These are phyloP conservation scores for bread wheat (Triticum aestivum) DNA, from an alignment of 176 grass and related monocot genomes.

Conservation along the genomic window DNA sequence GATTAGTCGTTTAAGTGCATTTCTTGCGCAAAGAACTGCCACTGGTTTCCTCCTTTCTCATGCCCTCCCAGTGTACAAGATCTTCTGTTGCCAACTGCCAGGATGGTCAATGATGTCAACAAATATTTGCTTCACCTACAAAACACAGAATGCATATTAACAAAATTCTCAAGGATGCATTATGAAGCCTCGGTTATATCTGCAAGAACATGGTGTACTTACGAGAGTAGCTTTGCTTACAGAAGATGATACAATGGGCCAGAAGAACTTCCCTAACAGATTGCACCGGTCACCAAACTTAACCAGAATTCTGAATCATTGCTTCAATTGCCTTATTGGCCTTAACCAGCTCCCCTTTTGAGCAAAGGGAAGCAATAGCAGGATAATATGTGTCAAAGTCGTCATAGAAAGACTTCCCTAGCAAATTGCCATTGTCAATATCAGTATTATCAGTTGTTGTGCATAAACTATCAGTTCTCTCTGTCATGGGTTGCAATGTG, in stretches of 20 bases:
- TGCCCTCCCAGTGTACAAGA: conserved; percentile 1
- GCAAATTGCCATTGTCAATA: conserved; percentile 43
- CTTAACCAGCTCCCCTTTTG: conserved; percentile 63
- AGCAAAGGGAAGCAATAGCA: conserved; percentile 66
- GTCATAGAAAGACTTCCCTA: conserved; percentile 51
- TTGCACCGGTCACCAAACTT: conserved; percentile 31
- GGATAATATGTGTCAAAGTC: conserved; percentile 85
- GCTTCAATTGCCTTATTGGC: conserved; percentile 65
- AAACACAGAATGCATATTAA: background rate
- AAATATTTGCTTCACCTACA: conserved; percentile 1
- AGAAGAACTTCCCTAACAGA: conserved; percentile 8
- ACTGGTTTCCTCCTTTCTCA: conserved; percentile 18
- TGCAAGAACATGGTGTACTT: conserved; percentile 23
- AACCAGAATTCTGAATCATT: conserved; percentile 77
- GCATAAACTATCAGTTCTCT: conserved; percentile 41
- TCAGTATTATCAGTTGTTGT: conserved; percentile 24
- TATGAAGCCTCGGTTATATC: conserved; percentile 8
- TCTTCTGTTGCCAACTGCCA: conserved; percentile 6
- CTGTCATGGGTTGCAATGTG: conserved; percentile 23
- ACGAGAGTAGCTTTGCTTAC: conserved; percentile 10
- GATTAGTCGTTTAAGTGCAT: conserved; percentile 7
- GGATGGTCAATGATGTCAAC: background rate
- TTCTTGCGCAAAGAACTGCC: background rate
- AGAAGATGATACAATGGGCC: conserved; percentile 5
- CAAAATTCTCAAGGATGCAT: background rate